phyloP scores from a whole-genome alignment of 768 basidiomycete genomes.

The Dioszegia crocea region DNA sequence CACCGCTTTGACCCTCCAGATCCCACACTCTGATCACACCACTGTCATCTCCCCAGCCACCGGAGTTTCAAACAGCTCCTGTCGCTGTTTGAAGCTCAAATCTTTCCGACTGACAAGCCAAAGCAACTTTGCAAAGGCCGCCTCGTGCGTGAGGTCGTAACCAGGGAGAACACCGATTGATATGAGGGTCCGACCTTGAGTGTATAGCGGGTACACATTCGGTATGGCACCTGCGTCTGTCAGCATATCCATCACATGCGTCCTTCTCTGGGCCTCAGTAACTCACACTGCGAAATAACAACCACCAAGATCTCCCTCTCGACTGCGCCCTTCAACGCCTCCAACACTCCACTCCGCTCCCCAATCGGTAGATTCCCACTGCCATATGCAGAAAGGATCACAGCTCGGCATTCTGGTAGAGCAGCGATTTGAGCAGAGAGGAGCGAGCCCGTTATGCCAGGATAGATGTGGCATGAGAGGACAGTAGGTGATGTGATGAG shows the following conservation, averaged over 20 bases:
- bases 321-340: conserved; percentile 28
- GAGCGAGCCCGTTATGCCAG: conserved; percentile 38
- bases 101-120: conserved; percentile 41
- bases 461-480: conserved; percentile 33
- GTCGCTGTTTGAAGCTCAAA: conserved; percentile 34
- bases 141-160: conserved; percentile 44
- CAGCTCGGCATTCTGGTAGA: conserved; percentile 34
- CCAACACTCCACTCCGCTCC: conserved; percentile 24
- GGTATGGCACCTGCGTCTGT: conserved; percentile 30
- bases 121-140: conserved; percentile 42
- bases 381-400: conserved; percentile 40
- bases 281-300: conserved; percentile 41
- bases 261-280: background rate
- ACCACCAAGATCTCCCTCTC: conserved; percentile 39
- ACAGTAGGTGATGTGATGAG: conserved; percentile 32
- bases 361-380: conserved; percentile 39
- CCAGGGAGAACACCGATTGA: conserved; percentile 38
- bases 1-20: too few relatives aligned
- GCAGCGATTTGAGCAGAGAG: conserved; percentile 37
- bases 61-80: conserved; percentile 34
- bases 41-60: conserved; percentile 39
- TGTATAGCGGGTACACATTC: conserved; percentile 42
- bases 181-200: conserved; percentile 36
- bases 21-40: background rate
- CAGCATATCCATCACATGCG: background rate